These are phyloP conservation scores for Aspergillus sparsus DNA, from an alignment of 495 filamentous ascomycete genomes.

Conservation along the genomic window DNA sequence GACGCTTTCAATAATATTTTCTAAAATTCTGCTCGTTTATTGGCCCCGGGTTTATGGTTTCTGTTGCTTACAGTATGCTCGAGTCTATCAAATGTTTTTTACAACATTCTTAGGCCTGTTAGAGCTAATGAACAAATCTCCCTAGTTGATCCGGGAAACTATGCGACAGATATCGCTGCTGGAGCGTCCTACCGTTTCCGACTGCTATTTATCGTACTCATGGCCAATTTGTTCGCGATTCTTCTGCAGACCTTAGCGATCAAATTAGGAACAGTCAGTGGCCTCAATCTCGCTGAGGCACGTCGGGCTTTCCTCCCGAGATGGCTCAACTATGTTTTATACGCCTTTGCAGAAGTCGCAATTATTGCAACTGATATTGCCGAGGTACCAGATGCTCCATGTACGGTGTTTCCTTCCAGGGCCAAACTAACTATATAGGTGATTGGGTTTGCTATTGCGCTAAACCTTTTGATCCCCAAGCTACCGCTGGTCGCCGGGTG, in stretches of 20 bases:
- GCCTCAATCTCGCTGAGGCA: conserved; percentile 76
- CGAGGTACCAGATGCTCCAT: too few relatives aligned
- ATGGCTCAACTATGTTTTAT: conserved; percentile 75
- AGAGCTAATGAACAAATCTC: too few relatives aligned
- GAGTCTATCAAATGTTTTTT: too few relatives aligned
- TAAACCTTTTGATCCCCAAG: conserved; percentile 78
- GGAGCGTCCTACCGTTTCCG: conserved; percentile 64
- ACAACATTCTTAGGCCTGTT: too few relatives aligned
- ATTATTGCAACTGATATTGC: conserved; percentile 91
- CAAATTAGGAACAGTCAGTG: conserved; percentile 83
- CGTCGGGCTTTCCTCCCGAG: conserved; percentile 72
- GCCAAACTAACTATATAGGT: conserved; percentile 51
- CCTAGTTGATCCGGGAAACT: conserved; percentile 87
- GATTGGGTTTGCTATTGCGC: conserved; percentile 86
- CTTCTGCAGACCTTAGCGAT: conserved; percentile 80
- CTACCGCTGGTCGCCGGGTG: conserved; percentile 86
- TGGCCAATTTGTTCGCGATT: conserved; percentile 84
- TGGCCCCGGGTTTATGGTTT: conserved; percentile 83
- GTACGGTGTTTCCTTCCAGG: not conserved
- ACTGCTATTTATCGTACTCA: conserved; percentile 78
- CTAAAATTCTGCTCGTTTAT: conserved; percentile 73
- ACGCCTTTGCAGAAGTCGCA: conserved; percentile 73
- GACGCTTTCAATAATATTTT: conserved; percentile 38
- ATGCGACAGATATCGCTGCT: conserved; percentile 79
- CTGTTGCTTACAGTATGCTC: conserved; percentile 77